phyloP scores from a whole-genome alignment of 305 asterid species.

The Caryopteris hybrid region DNA sequence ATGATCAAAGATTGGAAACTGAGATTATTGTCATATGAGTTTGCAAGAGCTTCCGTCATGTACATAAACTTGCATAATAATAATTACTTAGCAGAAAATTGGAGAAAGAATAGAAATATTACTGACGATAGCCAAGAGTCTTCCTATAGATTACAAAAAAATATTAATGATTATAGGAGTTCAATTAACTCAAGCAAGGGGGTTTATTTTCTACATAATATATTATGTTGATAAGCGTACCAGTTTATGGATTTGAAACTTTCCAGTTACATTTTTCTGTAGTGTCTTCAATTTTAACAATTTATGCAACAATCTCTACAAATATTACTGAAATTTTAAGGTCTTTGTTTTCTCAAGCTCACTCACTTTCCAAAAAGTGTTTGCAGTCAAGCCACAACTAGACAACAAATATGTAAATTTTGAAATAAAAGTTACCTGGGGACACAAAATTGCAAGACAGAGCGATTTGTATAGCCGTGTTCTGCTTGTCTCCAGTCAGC shows the following conservation, averaged over 20 bases:
- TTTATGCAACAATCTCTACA: neutral
- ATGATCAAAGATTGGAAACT: neutral
- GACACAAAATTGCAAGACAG: constrained; percentile 95
- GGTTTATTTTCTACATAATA: neutral
- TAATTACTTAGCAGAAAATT: neutral
- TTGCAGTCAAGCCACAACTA: neutral
- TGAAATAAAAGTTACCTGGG: constrained; percentile 55
- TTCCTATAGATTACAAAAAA: neutral
- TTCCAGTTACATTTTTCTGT: neutral
- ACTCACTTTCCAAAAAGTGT: neutral
- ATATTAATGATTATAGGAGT: neutral
- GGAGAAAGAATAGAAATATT: too few relatives aligned
- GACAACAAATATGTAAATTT: constrained; percentile 4
- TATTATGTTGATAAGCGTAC: neutral
- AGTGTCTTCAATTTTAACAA: constrained; percentile 1
- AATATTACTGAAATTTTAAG: neutral
- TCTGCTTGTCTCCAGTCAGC: constrained; percentile 98
- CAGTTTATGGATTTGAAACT: neutral
- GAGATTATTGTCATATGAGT: constrained; percentile 1
- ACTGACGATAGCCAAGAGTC: neutral
- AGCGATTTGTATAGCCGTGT: constrained; percentile 94
- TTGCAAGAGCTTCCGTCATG: neutral
- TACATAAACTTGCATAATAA: neutral
- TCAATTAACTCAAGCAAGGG: neutral
- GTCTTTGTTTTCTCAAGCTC: constrained; percentile 4